Evolutionary conservation across 257 asterid genomes (phyloP).

Genomic region (Solanum sejunctum): DNA sequence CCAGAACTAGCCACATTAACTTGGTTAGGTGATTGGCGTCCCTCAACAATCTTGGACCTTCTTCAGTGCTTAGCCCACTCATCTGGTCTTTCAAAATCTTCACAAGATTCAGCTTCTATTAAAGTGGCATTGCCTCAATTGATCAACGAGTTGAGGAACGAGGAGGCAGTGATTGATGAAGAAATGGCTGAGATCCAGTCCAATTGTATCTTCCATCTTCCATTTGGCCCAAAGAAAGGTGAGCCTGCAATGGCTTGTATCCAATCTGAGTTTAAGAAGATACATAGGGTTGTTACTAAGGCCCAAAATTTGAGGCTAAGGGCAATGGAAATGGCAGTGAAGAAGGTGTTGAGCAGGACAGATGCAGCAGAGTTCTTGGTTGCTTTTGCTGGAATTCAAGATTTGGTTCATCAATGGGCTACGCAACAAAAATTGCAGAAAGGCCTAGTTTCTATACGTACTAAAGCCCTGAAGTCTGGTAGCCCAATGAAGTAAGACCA

Average conservation of each 20-base stretch:
- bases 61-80: constrained; percentile 30
- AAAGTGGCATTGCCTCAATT: constrained; percentile 40
- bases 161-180: constrained; percentile 81
- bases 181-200: constrained; percentile 85
- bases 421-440: constrained; percentile 17
- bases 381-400: constrained; percentile 59
- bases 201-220: constrained; percentile 56
- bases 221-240: constrained; percentile 30
- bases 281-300: constrained; percentile 53
- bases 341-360: constrained; percentile 51
- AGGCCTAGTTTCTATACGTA: constrained; percentile 14
- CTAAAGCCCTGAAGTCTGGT: constrained; percentile 11
- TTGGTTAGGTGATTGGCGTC: constrained; percentile 97
- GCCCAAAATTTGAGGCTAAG: constrained; percentile 70
- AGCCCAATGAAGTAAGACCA: not conserved
- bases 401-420: constrained; percentile 40
- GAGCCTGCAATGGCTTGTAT: constrained; percentile 21
- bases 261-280: constrained; percentile 48
- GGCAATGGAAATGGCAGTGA: constrained; percentile 47
- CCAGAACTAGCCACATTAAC: constrained; percentile 52
- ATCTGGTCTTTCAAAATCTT: constrained; percentile 1
- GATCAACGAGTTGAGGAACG: constrained; percentile 54
- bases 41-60: constrained; percentile 58
- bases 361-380: constrained; percentile 82
- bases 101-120: constrained; percentile 27